Evolutionary conservation across 2,329 filamentous ascomycete species (phyloP).

Genomic region (Diaporthe capsici): DNA sequence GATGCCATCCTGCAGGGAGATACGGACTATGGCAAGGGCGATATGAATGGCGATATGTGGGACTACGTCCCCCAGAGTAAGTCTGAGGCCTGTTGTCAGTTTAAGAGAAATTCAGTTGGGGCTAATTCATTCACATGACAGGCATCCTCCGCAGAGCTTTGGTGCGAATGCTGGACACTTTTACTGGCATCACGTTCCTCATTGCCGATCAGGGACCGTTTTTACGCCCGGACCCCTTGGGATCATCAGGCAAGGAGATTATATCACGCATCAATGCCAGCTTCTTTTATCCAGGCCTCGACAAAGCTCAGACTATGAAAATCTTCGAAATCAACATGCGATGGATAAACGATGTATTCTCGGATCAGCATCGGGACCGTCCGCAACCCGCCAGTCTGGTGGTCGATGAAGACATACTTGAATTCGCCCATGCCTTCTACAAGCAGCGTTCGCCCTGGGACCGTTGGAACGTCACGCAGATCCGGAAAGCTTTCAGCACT

Average conservation of each 20-base stretch:
- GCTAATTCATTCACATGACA: not conserved
- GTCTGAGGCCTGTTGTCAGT: not conserved
- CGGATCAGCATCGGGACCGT: not conserved
- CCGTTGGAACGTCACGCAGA: not conserved
- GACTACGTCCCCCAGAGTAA: not conserved
- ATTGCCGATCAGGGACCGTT: not conserved
- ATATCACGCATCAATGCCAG: not conserved
- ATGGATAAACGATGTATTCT: not conserved
- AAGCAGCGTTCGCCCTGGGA: not conserved
- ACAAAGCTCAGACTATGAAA: not conserved
- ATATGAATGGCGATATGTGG: not conserved
- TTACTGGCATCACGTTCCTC: slow-evolving; percentile 3
- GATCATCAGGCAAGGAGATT: not conserved
- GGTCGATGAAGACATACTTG: not conserved
- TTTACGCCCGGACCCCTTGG: not conserved
- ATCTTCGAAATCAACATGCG: slow-evolving; percentile 7
- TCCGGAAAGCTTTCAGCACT: not conserved
- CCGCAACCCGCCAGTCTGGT: not conserved
- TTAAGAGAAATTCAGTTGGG: no score
- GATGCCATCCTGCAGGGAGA: not conserved
- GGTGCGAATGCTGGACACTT: not conserved
- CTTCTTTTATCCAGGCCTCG: not conserved
- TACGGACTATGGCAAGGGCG: not conserved
- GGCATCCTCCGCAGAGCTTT: not conserved
- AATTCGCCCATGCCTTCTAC: not conserved